A percentile compares a stretch with the other conserved stretches of the same genome.
Evolutionary conservation across 768 basidiomycete genomes (phyloP).

Genomic region (Trichaptum fuscoviolaceum): DNA sequence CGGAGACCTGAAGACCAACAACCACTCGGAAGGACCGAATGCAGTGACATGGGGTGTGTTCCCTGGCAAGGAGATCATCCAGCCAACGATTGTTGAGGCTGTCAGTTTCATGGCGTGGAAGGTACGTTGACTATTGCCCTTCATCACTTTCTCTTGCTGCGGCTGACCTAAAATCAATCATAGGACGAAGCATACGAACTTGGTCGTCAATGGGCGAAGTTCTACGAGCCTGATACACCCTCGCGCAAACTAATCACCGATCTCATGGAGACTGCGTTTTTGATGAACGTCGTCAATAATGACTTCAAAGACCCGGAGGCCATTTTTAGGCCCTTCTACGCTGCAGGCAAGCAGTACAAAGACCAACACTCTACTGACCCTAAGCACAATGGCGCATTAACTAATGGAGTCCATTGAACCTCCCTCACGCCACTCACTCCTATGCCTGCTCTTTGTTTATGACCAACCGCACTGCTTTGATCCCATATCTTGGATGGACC

Average conservation of each 20-base stretch:
- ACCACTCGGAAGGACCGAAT: slow-evolving; percentile 90
- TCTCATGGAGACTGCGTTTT: slow-evolving; percentile 75
- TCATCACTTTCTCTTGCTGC: slow-evolving; percentile 1
- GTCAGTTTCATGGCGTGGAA: slow-evolving; percentile 99
- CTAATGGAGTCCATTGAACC: slow-evolving; percentile 19
- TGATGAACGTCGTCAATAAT: slow-evolving; percentile 96
- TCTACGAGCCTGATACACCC: slow-evolving; percentile 75
- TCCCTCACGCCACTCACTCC: slow-evolving; percentile 12
- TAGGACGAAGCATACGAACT: slow-evolving; percentile 94
- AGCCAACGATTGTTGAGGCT: slow-evolving; percentile 95
- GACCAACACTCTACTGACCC: slow-evolving; percentile 28
- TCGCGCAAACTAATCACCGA: slow-evolving; percentile 71
- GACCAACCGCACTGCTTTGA: neutral
- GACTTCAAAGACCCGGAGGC: slow-evolving; percentile 82
- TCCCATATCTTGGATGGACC: slow-evolving; percentile 1
- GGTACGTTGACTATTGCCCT: slow-evolving; percentile 34
- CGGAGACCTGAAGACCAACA: slow-evolving; percentile 93
- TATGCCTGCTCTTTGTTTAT: slow-evolving; percentile 15
- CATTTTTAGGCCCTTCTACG: slow-evolving; percentile 85
- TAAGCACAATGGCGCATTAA: slow-evolving; percentile 33
- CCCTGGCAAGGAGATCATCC: slow-evolving; percentile 93
- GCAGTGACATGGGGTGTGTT: slow-evolving; percentile 99
- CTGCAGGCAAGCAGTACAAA: slow-evolving; percentile 61
- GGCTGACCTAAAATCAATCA: slow-evolving; percentile 11
- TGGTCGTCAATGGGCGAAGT: slow-evolving; percentile 83